Evolutionary conservation across 2,329 filamentous ascomycete species (phyloP), one percentile per base, ranked within the genome.

Genomic region (Fusarium decemcellulare): DNA sequence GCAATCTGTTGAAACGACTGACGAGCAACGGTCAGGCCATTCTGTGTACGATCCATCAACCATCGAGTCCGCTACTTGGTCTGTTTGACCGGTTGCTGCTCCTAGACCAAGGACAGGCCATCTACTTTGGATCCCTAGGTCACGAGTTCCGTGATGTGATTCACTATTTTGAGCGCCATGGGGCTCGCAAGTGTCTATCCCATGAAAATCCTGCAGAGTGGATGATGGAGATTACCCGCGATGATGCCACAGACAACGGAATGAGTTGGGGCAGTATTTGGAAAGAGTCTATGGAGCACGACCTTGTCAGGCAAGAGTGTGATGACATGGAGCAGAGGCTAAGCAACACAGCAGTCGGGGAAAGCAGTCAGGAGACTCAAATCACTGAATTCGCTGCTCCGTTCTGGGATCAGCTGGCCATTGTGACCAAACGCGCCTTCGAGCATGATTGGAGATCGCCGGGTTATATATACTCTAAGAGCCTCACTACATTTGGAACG

Each of bases 201-300:
- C 84, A 87, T 4, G 89, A 90, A 59, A 93, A 93, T 72, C 91
- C 91, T 0, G 91, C 91, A 1, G 91, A 93, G 78, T 92, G 88
- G 81, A 92, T 93, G 89, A 83, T 93, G 14, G 47, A 50, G 47
- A 50, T 50, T 15, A 32, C 36, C 47, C 34, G 36, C 32, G 36
- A 50, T 32, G 47, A 80, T 12, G 23, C 39, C 51, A 43, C 30
- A 23, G 16, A 23, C 40, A 27, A 18, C 12, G 27, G 36, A n/a
- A 23, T 43, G 23, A 37, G 43, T 14, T 54, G 51, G 51, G 37
- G 23, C 30, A 37, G 27, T 10, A 39, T 43, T 27, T 54, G 51
- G 44, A 36, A 29, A 23, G 18, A 23, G 18, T 23, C 18, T 23
- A 23, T 23, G 18, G 18, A 23, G 18, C 18, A 23, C 18, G 18